Evolutionary conservation across 257 asterid species (phyloP), one percentile per base, ranked within the genome.

Genomic region (Vinca minor): DNA sequence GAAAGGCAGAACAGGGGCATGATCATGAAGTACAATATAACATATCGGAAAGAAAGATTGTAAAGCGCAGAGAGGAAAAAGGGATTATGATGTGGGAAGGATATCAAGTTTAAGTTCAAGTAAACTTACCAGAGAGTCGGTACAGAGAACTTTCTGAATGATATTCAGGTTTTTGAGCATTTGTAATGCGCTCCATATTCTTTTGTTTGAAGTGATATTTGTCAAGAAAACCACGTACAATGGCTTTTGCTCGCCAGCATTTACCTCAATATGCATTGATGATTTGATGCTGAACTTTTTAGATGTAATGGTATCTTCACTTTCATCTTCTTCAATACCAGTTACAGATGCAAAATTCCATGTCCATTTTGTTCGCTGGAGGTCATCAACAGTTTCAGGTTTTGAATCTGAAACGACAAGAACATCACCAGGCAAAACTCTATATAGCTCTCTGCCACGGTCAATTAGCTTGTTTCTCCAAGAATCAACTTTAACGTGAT

Each of bases 381-480:
- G 67, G 52, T 78, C 86, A n/a, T 69, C 59, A 55, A 23, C 65
- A 17, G 74, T 39, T 67, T 72, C 83, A 28, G 84, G 86, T 44
- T 76, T 76, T 36, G 23, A 45, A 49, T 72, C 68, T 8, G 84
- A 76, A 34, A 82, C 25, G 41, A 84, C 34, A 50, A 84, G 53
- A 28, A 80, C 25, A 67, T 82, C 91, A 25, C 88, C 88, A 6
- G 88, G 86, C 71, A 76, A 60, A 4, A 80, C 74, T 38, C 62
- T 81, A 71, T 87, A 84, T 0, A 79, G 78, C 70, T 76, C 79
- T 55, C 35, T 58, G 3, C 79, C 84, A 20, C 69, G 64, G 41
- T 65, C 78, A 32, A 72, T 56, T 14, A 21, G 32, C 23, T 48
- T 72, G 55, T 85, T 83, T 62, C 66, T 50, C 69, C 69, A 65